Evolutionary conservation across 805 yeast genomes (phyloP).

Genomic region (Candida takata): DNA sequence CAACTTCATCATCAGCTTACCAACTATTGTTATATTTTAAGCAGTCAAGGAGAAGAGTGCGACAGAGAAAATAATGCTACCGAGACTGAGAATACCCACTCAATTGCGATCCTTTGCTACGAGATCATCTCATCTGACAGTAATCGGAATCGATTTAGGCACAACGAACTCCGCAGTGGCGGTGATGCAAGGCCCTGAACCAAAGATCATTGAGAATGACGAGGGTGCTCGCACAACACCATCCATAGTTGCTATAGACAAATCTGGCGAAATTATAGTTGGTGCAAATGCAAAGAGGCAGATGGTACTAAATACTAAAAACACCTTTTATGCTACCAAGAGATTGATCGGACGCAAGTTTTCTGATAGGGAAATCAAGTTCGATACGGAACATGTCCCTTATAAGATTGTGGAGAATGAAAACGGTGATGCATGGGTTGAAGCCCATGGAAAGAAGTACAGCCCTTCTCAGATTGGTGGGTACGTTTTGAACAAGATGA

Average conservation of each 20-base stretch:
- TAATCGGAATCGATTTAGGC: slow-evolving; percentile 78
- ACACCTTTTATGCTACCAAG: slow-evolving; percentile 78
- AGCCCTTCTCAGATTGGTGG: slow-evolving; percentile 75
- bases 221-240: slow-evolving; percentile 80
- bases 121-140: slow-evolving; percentile 20
- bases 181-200: slow-evolving; percentile 54
- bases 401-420: slow-evolving; percentile 49
- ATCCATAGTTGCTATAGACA: slow-evolving; percentile 63
- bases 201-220: slow-evolving; percentile 65
- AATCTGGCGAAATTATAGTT: slow-evolving; percentile 38
- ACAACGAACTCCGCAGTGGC: slow-evolving; percentile 88
- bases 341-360: slow-evolving; percentile 71
- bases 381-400: slow-evolving; percentile 57
- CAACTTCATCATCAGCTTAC: too few species aligned
- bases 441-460: slow-evolving; percentile 33
- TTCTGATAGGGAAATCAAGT: slow-evolving; percentile 62
- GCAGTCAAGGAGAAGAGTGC: too few species aligned
- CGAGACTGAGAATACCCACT: neutral
- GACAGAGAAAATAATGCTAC: too few species aligned
- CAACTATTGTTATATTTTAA: too few species aligned
- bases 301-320: slow-evolving; percentile 65
- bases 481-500: slow-evolving; percentile 56
- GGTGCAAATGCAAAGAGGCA: slow-evolving; percentile 76
- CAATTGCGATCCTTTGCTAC: neutral
- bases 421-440: slow-evolving; percentile 67